These are phyloP conservation scores for Aspergillus felis DNA, from an alignment of 2,329 filamentous ascomycete species.

Conservation along the genomic window DNA sequence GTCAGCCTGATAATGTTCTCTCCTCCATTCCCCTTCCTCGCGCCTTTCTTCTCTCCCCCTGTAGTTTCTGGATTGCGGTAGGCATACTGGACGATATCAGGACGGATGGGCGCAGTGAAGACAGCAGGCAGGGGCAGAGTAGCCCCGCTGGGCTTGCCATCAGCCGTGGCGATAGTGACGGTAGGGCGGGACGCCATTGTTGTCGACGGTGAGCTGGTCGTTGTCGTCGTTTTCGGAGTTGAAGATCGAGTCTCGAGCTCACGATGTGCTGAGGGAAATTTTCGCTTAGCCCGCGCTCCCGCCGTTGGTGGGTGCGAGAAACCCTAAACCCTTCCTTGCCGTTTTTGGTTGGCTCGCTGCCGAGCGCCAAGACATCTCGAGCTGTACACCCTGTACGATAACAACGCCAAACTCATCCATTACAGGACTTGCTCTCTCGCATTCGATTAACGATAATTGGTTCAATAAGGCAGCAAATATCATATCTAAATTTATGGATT, in stretches of 20 bases:
- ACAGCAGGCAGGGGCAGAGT: slow-evolving; percentile 92
- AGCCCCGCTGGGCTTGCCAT: slow-evolving; percentile 86
- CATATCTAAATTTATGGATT: neutral
- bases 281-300: slow-evolving; percentile 37
- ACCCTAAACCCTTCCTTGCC: slow-evolving; percentile 36
- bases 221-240: slow-evolving; percentile 35
- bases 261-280: slow-evolving; percentile 38
- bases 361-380: neutral
- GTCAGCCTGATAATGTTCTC: slow-evolving; percentile 31
- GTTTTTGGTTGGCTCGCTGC: slow-evolving; percentile 11
- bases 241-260: slow-evolving; percentile 30
- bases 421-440: neutral
- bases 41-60: slow-evolving; percentile 9
- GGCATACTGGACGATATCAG: slow-evolving; percentile 94
- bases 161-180: slow-evolving; percentile 93
- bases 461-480: neutral
- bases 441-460: neutral
- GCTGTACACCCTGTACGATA: neutral
- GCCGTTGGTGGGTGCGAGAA: slow-evolving; percentile 23
- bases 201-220: slow-evolving; percentile 37
- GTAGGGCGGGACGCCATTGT: slow-evolving; percentile 95
- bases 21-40: slow-evolving; percentile 6
- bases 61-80: slow-evolving; percentile 1
- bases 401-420: neutral
- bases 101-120: slow-evolving; percentile 95